A percentile compares a stretch with the other conserved stretches of the same genome.
phyloP scores from a whole-genome alignment of 306 rosid species.

The Cercis canadensis region DNA sequence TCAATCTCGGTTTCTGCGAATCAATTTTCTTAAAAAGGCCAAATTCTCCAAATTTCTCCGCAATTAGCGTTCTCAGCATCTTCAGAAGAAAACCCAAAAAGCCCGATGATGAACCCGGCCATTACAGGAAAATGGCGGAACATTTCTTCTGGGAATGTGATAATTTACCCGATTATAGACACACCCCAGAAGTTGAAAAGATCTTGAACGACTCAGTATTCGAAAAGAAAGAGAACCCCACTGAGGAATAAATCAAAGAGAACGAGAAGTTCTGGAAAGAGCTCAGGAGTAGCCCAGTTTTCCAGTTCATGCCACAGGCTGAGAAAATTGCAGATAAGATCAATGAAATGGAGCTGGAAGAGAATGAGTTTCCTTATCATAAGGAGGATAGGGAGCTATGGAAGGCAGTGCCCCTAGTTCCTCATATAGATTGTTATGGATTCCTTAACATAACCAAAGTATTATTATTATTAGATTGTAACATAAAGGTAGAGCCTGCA shows the following conservation, averaged over 20 bases:
- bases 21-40: slow-evolving; percentile 33
- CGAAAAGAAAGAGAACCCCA: slow-evolving; percentile 66
- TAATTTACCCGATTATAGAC: slow-evolving; percentile 64
- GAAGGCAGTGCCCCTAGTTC: slow-evolving; percentile 68
- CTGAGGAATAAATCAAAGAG: slow-evolving; percentile 61
- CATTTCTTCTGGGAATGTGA: slow-evolving; percentile 78
- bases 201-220: slow-evolving; percentile 57
- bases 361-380: slow-evolving; percentile 66
- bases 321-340: slow-evolving; percentile 62
- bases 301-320: slow-evolving; percentile 61
- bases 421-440: no score
- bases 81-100: slow-evolving; percentile 45
- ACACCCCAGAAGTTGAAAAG: slow-evolving; percentile 78
- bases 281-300: slow-evolving; percentile 58
- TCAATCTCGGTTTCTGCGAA: slow-evolving; percentile 46
- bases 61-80: slow-evolving; percentile 54
- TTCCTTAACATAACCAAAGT: no score
- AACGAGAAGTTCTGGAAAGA: slow-evolving; percentile 59
- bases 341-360: slow-evolving; percentile 65
- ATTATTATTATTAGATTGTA: no score
- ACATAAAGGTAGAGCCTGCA: no score
- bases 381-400: slow-evolving; percentile 70
- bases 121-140: slow-evolving; percentile 51
- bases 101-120: slow-evolving; percentile 59
- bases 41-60: slow-evolving; percentile 58